phyloP scores from a whole-genome alignment of 306 rosid genomes.

The Pachyrhizus erosus region DNA sequence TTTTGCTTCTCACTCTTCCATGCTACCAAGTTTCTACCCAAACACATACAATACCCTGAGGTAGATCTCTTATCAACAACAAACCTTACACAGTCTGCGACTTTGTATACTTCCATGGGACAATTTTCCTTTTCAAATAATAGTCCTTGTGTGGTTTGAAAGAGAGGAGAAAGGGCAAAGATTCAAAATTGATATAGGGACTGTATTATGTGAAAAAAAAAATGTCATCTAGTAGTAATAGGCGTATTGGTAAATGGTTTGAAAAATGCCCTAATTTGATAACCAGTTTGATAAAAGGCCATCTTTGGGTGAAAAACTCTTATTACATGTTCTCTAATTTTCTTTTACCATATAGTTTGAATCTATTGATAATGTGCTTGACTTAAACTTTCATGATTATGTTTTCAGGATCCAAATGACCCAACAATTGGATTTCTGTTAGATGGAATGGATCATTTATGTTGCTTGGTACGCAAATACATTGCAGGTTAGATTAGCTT shows the following conservation, averaged over 20 bases:
- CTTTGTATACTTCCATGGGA: background rate
- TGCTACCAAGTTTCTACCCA: background rate
- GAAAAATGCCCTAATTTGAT: background rate
- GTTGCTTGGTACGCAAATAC: conserved; percentile 96
- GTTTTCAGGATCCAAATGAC: conserved; percentile 91
- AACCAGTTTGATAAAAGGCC: background rate
- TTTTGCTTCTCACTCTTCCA: background rate
- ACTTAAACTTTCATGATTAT: conserved; percentile 38
- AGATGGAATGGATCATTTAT: conserved; percentile 94
- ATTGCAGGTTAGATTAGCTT: conserved; percentile 77
- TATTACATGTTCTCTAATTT: conserved; percentile 23
- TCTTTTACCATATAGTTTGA: conserved; percentile 23
- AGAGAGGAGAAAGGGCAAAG: conserved; percentile 4
- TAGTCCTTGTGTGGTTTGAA: background rate
- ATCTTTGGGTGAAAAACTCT: conserved; percentile 17
- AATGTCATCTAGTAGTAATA: background rate
- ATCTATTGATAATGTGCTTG: conserved; percentile 44
- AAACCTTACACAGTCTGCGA: background rate
- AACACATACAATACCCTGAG: background rate
- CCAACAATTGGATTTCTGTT: conserved; percentile 93
- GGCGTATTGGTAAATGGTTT: background rate
- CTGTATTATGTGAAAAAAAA: background rate
- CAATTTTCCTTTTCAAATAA: background rate
- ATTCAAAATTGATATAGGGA: conserved; percentile 7
- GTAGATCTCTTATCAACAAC: background rate